Evolutionary conservation across 2,329 filamentous ascomycete species (phyloP).

Genomic region (Fusarium protoensiforme): DNA sequence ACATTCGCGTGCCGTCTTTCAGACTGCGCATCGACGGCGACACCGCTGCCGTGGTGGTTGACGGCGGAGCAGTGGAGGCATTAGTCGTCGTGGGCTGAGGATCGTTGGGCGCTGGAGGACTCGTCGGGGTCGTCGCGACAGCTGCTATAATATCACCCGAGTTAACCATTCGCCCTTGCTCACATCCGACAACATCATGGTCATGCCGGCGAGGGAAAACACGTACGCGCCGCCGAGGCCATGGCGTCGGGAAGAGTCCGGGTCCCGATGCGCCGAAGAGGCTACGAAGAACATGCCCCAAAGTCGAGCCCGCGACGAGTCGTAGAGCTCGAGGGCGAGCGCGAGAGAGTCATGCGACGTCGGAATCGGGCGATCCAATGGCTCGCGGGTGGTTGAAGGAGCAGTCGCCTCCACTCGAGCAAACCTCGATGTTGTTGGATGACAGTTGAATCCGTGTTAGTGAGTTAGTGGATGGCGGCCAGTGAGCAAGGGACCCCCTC

Average conservation of each 20-base stretch:
- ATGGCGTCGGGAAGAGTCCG: slow-evolving; percentile 40
- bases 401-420: slow-evolving; percentile 3
- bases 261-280: slow-evolving; percentile 27
- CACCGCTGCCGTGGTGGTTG: not conserved
- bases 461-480: slow-evolving; percentile 25
- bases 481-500: slow-evolving; percentile 19
- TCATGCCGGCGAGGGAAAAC: slow-evolving; percentile 1
- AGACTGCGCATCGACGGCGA: slow-evolving; percentile 5
- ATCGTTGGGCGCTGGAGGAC: not conserved
- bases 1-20: slow-evolving; percentile 20
- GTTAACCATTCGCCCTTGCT: not conserved
- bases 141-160: slow-evolving; percentile 30
- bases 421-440: slow-evolving; percentile 23
- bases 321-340: not conserved
- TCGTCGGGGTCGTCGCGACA: slow-evolving; percentile 10
- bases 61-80: slow-evolving; percentile 7
- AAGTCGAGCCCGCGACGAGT: slow-evolving; percentile 10
- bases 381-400: not conserved
- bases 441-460: slow-evolving; percentile 33
- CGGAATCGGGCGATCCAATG: slow-evolving; percentile 17
- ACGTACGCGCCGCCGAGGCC: slow-evolving; percentile 44
- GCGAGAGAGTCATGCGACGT: slow-evolving; percentile 22
- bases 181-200: not conserved
- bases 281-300: slow-evolving; percentile 28
- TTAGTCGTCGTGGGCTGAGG: not conserved